These are phyloP conservation scores for Puccinia sorghi DNA, from an alignment of 1,284 basidiomycete genomes.

Conservation along the genomic window DNA sequence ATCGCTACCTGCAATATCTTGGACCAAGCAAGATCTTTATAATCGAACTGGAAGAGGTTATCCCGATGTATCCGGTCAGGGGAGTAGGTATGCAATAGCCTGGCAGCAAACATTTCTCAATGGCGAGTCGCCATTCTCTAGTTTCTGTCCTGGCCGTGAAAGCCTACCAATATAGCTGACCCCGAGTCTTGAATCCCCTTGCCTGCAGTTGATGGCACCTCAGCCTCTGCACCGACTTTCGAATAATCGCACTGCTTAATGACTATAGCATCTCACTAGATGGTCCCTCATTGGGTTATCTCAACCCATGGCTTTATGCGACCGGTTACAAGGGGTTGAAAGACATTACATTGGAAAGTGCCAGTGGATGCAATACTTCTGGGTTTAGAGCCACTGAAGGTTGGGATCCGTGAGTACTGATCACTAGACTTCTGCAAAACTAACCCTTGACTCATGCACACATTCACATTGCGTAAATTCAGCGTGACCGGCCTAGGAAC, in stretches of 20 bases:
- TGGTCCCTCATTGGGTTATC: slow-evolving; percentile 62
- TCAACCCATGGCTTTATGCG: slow-evolving; percentile 63
- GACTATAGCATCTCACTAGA: slow-evolving; percentile 63
- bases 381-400: slow-evolving; percentile 36
- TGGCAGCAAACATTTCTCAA: slow-evolving; percentile 49
- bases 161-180: neutral
- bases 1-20: slow-evolving; percentile 53
- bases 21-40: slow-evolving; percentile 53
- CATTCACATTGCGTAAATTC: neutral
- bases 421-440: neutral
- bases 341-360: slow-evolving; percentile 62
- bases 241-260: slow-evolving; percentile 65
- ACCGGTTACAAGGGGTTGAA: slow-evolving; percentile 59
- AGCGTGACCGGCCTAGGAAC: slow-evolving; percentile 48
- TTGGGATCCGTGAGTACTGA: slow-evolving; percentile 48
- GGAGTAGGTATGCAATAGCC: slow-evolving; percentile 52
- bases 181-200: neutral
- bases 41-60: slow-evolving; percentile 56
- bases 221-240: slow-evolving; percentile 64
- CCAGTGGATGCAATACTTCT: slow-evolving; percentile 53
- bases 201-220: slow-evolving; percentile 63
- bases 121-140: slow-evolving; percentile 11
- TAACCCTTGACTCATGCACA: neutral
- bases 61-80: slow-evolving; percentile 58
- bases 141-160: neutral